A percentile compares a stretch with the other conserved stretches of the same genome.
These are phyloP conservation scores for Saturnispora ahearnii DNA, from an alignment of 805 yeast species.

Conservation along the genomic window DNA sequence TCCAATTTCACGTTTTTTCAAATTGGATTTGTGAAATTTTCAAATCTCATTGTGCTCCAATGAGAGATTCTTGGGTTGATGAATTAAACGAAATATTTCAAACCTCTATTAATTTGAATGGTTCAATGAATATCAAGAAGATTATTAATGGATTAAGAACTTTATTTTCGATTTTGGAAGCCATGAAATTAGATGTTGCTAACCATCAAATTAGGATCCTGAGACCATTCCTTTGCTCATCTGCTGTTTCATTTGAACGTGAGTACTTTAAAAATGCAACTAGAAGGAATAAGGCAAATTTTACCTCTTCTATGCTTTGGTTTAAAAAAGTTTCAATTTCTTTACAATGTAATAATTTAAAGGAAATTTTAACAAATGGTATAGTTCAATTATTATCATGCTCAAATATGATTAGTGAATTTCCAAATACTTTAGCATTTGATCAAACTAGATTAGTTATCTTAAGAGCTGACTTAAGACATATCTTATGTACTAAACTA, in stretches of 20 bases:
- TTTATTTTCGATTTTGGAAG: slow-evolving; percentile 77
- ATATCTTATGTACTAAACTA: slow-evolving; percentile 69
- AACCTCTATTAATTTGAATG: slow-evolving; percentile 27
- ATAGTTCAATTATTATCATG: slow-evolving; percentile 62
- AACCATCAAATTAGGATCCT: slow-evolving; percentile 85
- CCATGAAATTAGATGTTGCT: slow-evolving; percentile 92
- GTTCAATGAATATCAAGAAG: slow-evolving; percentile 23
- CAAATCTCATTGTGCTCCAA: slow-evolving; percentile 90
- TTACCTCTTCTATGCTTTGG: slow-evolving; percentile 60
- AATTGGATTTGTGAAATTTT: slow-evolving; percentile 69
- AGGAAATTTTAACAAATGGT: slow-evolving; percentile 38
- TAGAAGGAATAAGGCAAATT: slow-evolving; percentile 47
- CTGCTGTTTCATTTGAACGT: slow-evolving; percentile 82
- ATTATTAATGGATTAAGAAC: slow-evolving; percentile 70
- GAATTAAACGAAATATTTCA: slow-evolving; percentile 61
- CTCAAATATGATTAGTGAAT: slow-evolving; percentile 70
- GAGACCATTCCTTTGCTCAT: slow-evolving; percentile 75
- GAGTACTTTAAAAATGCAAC: slow-evolving; percentile 61
- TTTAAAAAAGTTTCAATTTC: slow-evolving; percentile 31
- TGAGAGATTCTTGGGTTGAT: slow-evolving; percentile 85
- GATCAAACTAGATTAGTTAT: slow-evolving; percentile 74
- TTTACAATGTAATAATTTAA: slow-evolving; percentile 14
- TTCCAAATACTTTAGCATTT: slow-evolving; percentile 75
- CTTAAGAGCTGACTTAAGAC: slow-evolving; percentile 78
- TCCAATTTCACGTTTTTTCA: slow-evolving; percentile 62